Evolutionary conservation across 2,329 filamentous ascomycete genomes (phyloP).

Genomic region (Salinomyces thailandicus): DNA sequence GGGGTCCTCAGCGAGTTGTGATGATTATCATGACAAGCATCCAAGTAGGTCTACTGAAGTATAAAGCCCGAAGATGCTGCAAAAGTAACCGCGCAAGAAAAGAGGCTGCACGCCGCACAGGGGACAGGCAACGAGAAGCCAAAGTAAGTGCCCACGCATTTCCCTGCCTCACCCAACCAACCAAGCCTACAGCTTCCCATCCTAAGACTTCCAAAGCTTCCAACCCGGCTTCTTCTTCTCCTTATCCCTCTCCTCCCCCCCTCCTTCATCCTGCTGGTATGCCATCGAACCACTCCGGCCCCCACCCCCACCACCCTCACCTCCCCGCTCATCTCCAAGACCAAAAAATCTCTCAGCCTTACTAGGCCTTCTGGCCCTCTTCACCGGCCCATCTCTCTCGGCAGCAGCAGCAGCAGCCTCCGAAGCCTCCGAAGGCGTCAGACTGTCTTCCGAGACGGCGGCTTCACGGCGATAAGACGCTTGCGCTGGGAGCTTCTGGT

Average conservation of each 20-base stretch:
- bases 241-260: constrained; percentile 5
- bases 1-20: too few relatives aligned
- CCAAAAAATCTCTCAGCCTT: constrained; percentile 26
- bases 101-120: too few relatives aligned
- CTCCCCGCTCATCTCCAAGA: constrained; percentile 12
- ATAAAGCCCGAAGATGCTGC: too few relatives aligned
- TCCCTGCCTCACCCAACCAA: too few relatives aligned
- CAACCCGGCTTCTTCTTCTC: constrained; percentile 8
- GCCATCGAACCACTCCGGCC: constrained; percentile 4
- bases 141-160: too few relatives aligned
- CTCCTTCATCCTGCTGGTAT: constrained; percentile 10
- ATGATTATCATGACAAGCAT: too few relatives aligned
- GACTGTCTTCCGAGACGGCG: constrained; percentile 13
- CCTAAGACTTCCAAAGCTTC: constrained; percentile 17
- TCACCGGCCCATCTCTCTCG: constrained; percentile 6
- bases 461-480: constrained; percentile 5
- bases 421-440: constrained; percentile 20
- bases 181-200: too few relatives aligned
- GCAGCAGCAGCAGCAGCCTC: constrained; percentile 15
- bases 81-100: too few relatives aligned
- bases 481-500: constrained; percentile 1
- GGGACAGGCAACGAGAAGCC: too few relatives aligned
- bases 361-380: constrained; percentile 13
- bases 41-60: too few relatives aligned
- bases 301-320: constrained; percentile 5